phyloP scores from a whole-genome alignment of 1,284 basidiomycete species.

The Abortiporus biennis region DNA sequence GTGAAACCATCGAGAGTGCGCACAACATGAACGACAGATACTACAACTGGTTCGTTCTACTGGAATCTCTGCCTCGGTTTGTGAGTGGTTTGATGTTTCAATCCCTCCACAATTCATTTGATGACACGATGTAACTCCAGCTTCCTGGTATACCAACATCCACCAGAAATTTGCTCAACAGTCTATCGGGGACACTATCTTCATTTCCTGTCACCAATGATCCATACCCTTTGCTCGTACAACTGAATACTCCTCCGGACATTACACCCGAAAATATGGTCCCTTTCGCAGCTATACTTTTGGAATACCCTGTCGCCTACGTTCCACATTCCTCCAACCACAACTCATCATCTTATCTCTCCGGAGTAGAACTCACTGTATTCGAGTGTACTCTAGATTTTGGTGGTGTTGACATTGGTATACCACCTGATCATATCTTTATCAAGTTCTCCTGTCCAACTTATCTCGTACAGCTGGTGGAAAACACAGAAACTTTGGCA shows the following conservation, averaged over 20 bases:
- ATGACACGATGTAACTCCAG: background rate
- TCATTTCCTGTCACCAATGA: background rate
- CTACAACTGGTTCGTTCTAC: background rate
- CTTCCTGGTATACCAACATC: background rate
- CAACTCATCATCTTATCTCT: conserved; percentile 32
- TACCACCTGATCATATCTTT: conserved; percentile 20
- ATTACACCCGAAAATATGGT: conserved; percentile 22
- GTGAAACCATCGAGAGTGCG: background rate
- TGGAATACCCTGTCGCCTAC: conserved; percentile 56
- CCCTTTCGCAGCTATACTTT: conserved; percentile 45
- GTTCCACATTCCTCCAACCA: conserved; percentile 27
- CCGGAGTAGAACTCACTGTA: conserved; percentile 36
- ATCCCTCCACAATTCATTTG: background rate
- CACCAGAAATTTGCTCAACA: background rate
- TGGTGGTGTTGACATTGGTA: background rate
- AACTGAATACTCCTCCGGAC: conserved; percentile 9
- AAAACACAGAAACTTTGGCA: conserved; percentile 14
- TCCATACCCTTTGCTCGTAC: conserved; percentile 11
- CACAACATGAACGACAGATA: background rate
- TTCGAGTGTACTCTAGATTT: conserved; percentile 33
- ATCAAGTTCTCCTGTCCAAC: conserved; percentile 38
- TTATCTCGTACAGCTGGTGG: conserved; percentile 14
- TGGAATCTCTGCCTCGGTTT: background rate
- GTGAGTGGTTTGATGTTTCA: background rate
- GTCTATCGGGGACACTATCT: background rate